These are phyloP conservation scores for Cordyceps cicadae DNA, from an alignment of 2,329 filamentous ascomycete species.

Conservation along the genomic window DNA sequence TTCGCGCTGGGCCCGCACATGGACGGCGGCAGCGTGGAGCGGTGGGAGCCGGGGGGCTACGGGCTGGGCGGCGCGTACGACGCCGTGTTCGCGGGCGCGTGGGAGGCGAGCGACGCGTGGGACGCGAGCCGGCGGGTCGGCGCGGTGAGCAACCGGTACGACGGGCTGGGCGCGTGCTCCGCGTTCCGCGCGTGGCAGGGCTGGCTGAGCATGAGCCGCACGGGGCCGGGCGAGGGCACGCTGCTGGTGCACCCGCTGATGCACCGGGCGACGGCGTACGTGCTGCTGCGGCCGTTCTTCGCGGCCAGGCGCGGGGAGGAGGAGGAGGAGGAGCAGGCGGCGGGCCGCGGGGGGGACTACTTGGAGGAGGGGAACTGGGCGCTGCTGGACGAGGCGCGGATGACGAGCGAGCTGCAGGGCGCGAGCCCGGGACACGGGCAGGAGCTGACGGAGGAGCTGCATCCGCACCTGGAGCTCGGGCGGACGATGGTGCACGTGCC, in stretches of 20 bases:
- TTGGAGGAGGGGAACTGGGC: slow-evolving; percentile 52
- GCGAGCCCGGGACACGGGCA: slow-evolving; percentile 61
- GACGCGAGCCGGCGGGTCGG: slow-evolving; percentile 61
- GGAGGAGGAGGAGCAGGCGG: slow-evolving; percentile 15
- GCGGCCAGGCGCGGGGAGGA: slow-evolving; percentile 27
- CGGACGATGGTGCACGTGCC: slow-evolving; percentile 64
- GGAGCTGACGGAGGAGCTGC: slow-evolving; percentile 58
- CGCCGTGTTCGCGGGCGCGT: slow-evolving; percentile 61
- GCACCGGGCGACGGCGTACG: slow-evolving; percentile 67
- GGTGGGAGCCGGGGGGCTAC: slow-evolving; percentile 66
- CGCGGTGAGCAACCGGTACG: slow-evolving; percentile 67
- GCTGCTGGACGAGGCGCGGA: slow-evolving; percentile 37
- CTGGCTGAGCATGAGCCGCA: slow-evolving; percentile 74
- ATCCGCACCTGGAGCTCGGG: slow-evolving; percentile 63
- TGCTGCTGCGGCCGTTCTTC: slow-evolving; percentile 80
- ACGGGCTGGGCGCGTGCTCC: slow-evolving; percentile 71
- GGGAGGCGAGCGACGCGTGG: slow-evolving; percentile 79
- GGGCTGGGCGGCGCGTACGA: slow-evolving; percentile 62
- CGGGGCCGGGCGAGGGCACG: slow-evolving; percentile 67
- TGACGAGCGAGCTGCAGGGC: slow-evolving; percentile 59
- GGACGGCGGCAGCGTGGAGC: slow-evolving; percentile 66
- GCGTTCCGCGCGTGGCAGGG: slow-evolving; percentile 88
- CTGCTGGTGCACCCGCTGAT: slow-evolving; percentile 74
- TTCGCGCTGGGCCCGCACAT: slow-evolving; percentile 68
- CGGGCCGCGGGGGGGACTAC: slow-evolving; percentile 19